These are phyloP conservation scores for Penicillium hesseltinei DNA, from an alignment of 2,329 filamentous ascomycete genomes.

Conservation along the genomic window DNA sequence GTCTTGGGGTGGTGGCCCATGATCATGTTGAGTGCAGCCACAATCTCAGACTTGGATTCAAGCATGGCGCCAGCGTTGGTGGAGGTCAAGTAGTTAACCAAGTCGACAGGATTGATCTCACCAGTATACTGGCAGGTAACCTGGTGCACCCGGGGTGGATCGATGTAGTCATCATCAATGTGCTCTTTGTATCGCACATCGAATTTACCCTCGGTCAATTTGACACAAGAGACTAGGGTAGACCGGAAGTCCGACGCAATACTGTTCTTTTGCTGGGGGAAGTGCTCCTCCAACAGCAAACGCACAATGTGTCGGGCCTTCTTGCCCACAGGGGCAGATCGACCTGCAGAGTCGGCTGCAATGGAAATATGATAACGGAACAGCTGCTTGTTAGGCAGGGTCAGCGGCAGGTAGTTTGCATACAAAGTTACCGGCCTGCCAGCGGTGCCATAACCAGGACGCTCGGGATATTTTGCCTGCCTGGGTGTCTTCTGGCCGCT, in stretches of 20 bases:
- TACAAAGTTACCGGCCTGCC: conserved; percentile 35
- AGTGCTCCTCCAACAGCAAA: conserved; percentile 44
- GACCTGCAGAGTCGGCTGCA: conserved; percentile 26
- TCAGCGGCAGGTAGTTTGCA: conserved; percentile 43
- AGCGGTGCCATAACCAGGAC: conserved; percentile 40
- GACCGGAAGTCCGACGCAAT: conserved; percentile 44
- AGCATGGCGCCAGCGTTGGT: conserved; percentile 38
- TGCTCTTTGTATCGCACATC: conserved; percentile 37
- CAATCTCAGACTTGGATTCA: conserved; percentile 48
- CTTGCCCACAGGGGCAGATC: conserved; percentile 32
- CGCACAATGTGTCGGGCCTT: conserved; percentile 51
- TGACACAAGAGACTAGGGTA: conserved; percentile 35
- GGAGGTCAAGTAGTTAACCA: conserved; percentile 47
- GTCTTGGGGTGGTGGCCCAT: conserved; percentile 50
- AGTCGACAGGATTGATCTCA: conserved; percentile 37
- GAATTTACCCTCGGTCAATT: conserved; percentile 24
- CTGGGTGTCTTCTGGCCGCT: conserved; percentile 16
- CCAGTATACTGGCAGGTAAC: conserved; percentile 38
- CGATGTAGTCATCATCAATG: conserved; percentile 35
- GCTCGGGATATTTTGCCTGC: conserved; percentile 30
- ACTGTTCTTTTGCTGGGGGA: conserved; percentile 23
- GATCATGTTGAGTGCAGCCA: conserved; percentile 60
- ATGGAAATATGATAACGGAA: conserved; percentile 45
- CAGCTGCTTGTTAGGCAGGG: conserved; percentile 37
- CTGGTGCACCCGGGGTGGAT: conserved; percentile 34